Percentiles rank a stretch among this genome's conserved stretches.
Conservation (phyloP, 148 eudicot genomes). For the Oxyria digyna region DNA sequence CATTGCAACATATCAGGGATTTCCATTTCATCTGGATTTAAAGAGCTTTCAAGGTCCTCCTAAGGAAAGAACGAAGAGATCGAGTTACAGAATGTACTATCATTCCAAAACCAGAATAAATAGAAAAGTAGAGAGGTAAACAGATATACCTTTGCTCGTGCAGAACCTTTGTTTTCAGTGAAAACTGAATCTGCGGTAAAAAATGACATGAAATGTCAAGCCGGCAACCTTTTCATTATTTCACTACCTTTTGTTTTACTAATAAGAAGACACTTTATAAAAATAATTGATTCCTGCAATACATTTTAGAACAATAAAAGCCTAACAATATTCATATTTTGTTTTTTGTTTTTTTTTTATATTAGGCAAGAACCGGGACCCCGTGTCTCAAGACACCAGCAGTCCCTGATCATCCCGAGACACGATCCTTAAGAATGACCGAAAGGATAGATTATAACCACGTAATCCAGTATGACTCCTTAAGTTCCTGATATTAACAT, state of each 20-base stretch:
- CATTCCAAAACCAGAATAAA: background rate
- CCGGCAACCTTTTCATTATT: background rate
- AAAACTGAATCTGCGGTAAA: background rate
- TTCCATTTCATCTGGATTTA: background rate
- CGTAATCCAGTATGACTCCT: too few species aligned
- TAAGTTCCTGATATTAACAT: too few species aligned
- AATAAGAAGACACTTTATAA: background rate
- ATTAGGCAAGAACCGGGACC: too few species aligned
- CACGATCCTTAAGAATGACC: too few species aligned
- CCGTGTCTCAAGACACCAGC: too few species aligned
- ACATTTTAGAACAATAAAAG: background rate
- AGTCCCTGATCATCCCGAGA: too few species aligned
- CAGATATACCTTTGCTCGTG: background rate
- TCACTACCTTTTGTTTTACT: background rate
- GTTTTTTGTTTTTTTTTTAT: too few species aligned
- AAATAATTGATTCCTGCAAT: background rate
- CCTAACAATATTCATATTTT: background rate
- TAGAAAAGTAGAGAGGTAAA: background rate
- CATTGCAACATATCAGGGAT: slow-evolving; percentile 1
- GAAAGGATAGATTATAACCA: too few species aligned
- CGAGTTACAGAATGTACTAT: background rate
- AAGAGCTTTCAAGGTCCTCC: background rate
- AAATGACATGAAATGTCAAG: background rate
- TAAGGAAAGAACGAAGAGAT: background rate
- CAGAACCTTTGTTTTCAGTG: background rate